Evolutionary conservation across 495 filamentous ascomycete species (phyloP).

Genomic region (Astrothelium macrocarpum): DNA sequence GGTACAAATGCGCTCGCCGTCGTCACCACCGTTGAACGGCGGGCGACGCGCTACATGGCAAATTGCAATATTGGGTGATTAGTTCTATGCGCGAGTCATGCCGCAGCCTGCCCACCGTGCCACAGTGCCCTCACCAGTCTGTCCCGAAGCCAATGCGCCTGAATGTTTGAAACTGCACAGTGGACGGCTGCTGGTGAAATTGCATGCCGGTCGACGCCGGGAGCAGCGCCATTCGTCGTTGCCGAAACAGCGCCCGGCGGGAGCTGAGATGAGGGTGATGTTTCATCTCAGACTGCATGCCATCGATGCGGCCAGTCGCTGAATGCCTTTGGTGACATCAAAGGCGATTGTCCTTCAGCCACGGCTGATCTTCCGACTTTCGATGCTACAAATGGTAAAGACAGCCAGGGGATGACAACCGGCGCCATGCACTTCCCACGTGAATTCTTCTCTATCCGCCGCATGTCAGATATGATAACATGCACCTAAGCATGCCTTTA

Average conservation of each 20-base stretch:
- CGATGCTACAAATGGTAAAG: constrained; percentile 1
- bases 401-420: neutral
- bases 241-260: neutral
- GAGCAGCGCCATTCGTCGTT: neutral
- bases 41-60: neutral
- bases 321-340: too few species aligned
- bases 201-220: neutral
- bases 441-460: neutral
- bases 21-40: neutral
- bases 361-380: constrained; percentile 5
- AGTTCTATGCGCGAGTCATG: neutral
- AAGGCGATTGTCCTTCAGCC: too few species aligned
- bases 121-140: too few species aligned
- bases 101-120: too few species aligned
- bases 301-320: too few species aligned
- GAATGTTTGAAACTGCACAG: neutral
- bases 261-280: constrained; percentile 4
- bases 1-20: too few species aligned
- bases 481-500: neutral
- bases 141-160: too few species aligned
- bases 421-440: constrained; percentile 4
- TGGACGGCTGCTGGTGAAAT: neutral
- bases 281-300: neutral
- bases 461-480: constrained; percentile 6
- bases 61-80: neutral